Evolutionary conservation across 176 grass and related monocot genomes (phyloP), one percentile per base, ranked within the genome.

Genomic region (Carex kokanica): DNA sequence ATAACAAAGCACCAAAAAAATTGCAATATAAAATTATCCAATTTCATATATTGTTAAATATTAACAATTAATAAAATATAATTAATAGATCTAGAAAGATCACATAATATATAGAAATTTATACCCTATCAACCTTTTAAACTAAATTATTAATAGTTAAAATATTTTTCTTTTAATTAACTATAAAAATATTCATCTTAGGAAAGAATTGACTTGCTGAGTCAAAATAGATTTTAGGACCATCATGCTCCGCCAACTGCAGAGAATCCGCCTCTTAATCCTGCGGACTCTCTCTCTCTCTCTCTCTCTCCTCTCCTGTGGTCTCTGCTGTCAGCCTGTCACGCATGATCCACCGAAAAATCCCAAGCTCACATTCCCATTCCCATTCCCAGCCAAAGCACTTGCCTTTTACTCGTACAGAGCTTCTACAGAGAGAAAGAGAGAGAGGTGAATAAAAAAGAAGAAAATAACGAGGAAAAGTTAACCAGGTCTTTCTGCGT

Each of bases 261-360:
- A 74, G 43, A 74, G 43, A 74, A 74, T 74, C 70, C 70, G 43
- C 21, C 21, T 2, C 69, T 15, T 13, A 73, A 21, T 73, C 10
- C 41, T 49, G 40, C 41, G 10, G 0, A 0, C 8, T 81, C 60
- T 29, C n/a, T 81, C 25, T 43, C 8, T 81, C 60, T 29, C n/a
- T 81, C 25, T 43, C 18, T 41, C 79, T 63, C 57, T 6, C 4
- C 27, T 27, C 17, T 62, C 27, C 40, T 65, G 6, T 24, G 58
- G 29, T 81, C 12, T 21, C 7, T 81, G 59, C 79, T 81, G 79
- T n/a, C n/a, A n/a, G n/a, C n/a, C n/a, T n/a, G n/a, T 81, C 59
- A 20, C 79, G 79, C 79, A 81, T 81, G 59, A 81, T 60, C 59
- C 53, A 81, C 78, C 79, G 79, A 47, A 62, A 81, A 64, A 64